Base-by-base conservation (phyloP, 192 early-diverging fungal genomes). In the Backusella tarrabulga region DNA sequence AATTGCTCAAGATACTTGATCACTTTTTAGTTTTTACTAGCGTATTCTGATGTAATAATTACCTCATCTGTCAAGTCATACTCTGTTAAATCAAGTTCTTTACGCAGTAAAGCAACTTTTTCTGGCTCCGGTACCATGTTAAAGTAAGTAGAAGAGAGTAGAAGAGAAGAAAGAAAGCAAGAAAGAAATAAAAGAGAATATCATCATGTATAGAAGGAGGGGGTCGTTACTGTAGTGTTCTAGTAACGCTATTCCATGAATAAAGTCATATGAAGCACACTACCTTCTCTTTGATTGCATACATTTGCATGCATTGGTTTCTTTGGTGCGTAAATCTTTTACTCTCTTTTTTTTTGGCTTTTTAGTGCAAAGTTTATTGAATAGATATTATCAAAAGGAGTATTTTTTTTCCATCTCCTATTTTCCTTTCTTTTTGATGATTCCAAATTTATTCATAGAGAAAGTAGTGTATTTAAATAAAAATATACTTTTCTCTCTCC, bases 1-100 rank as follows among this genome's bases (percentile, higher is more conserved):
- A 75, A 75, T 68, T 75, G 74, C 17, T 67, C 63, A 6, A 75
- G 74, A 40, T 75, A 75, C 74, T 75, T 63, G 23, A 29, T 63
- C 26, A 29, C 26, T 63, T 63, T 63, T 63, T 63, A 63, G 56
- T 63, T 23, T 29, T 29, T 63, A 63, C 21, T 23, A 63, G 26
- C 14, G 1, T 29, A 63, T 29, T 29, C 12, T 26, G 9, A 12
- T 63, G 1, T 63, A 63, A 3, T 0, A 63, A 70, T 38, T 70
- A 23, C 68, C 40, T 41, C 35, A 12, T 70, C 68, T 40, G 35
- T 23, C 21, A 70, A 34, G 6, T 70, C 68, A 21, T 38, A 23
- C 42, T 70, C 68, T 70, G 6, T 70, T 23, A 17, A 8, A 23
- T 41, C 68, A 29, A 40, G 35, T 7, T 70, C 68, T 42, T 41